Evolutionary conservation across 306 rosid species (phyloP).

Genomic region (Ziziphus jujuba): DNA sequence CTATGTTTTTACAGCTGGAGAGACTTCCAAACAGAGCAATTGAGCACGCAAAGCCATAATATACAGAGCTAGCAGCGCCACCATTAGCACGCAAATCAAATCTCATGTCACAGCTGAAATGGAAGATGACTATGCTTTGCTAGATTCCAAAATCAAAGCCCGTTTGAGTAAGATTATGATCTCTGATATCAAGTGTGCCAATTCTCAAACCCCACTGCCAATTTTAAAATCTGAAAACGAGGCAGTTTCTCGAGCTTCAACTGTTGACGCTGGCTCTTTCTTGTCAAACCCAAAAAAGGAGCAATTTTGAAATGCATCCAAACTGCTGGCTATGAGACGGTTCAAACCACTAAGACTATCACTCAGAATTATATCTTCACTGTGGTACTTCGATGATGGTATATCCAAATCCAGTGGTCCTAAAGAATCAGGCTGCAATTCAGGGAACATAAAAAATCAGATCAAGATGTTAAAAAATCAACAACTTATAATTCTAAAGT

Average conservation of each 20-base stretch:
- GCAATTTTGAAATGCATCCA: constrained; percentile 98
- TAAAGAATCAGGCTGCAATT: constrained; percentile 87
- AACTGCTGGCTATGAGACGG: constrained; percentile 95
- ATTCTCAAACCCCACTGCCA: constrained; percentile 48
- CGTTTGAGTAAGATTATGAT: constrained; percentile 12
- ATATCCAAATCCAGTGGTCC: constrained; percentile 84
- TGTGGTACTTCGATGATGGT: constrained; percentile 72
- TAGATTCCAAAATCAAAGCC: constrained; percentile 32
- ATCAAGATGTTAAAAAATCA: not conserved
- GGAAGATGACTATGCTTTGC: constrained; percentile 38
- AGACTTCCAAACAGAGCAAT: constrained; percentile 35
- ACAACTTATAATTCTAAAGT: not conserved
- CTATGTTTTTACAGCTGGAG: constrained; percentile 34
- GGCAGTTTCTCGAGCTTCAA: constrained; percentile 58
- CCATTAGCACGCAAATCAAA: constrained; percentile 42
- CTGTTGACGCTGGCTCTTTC: constrained; percentile 69
- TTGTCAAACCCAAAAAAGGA: constrained; percentile 87
- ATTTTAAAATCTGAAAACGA: constrained; percentile 61
- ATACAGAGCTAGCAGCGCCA: constrained; percentile 11
- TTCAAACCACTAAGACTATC: constrained; percentile 93
- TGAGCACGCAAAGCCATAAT: constrained; percentile 35
- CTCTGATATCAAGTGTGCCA: constrained; percentile 3
- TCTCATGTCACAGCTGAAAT: constrained; percentile 42
- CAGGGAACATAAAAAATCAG: constrained; percentile 18
- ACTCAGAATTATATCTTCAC: constrained; percentile 59